Base-by-base conservation (phyloP, 2,329 filamentous ascomycete genomes). In the Alternaria sp. region DNA sequence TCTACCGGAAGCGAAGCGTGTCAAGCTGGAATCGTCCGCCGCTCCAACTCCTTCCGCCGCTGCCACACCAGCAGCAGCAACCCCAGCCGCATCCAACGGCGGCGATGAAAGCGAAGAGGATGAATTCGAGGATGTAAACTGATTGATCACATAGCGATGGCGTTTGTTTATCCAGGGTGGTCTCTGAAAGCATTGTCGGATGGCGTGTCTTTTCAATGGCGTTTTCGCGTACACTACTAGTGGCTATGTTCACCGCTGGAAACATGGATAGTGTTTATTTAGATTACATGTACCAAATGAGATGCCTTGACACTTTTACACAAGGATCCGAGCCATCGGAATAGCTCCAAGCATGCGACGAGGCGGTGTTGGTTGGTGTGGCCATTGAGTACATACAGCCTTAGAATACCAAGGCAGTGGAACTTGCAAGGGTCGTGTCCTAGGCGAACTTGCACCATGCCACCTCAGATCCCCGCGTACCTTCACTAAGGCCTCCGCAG, bases 1-100 rank as follows among this genome's bases (percentile, higher is more conserved):
- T 43, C 47, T 71, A 15, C 79, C 77, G 19, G 82, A 85, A 12
- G 79, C 83, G 10, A 92, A 92, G 81, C 86, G 86, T 65, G 83
- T 88, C 47, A 90, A 89, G 77, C 76, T 90, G 17, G 88, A 90
- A 57, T 78, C 82, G 64, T 79, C 82, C 10, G 75, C 75, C 5
- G 72, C 77, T 9, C 72, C 77, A 8, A 78, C 78, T 2, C 73
- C 74, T 6, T 74, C 68, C 30, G 75, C 71, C 30, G 67, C 69
- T 19, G 72, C 69, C 3, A 79, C 77, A 6, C 77, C 77, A 25
- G 79, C 78, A 25, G 77, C 69, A 15, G 73, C 71, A 5, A 79
- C 77, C n/a, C 77, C 77, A 19, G 79, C 78, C n/a, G 77, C 79
- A 11, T 80, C 81, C 1, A 76, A 82, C 45, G 82, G 79, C 23